Conservation (phyloP, 768 basidiomycete genomes). For the Peribolospora kevripleyi region DNA sequence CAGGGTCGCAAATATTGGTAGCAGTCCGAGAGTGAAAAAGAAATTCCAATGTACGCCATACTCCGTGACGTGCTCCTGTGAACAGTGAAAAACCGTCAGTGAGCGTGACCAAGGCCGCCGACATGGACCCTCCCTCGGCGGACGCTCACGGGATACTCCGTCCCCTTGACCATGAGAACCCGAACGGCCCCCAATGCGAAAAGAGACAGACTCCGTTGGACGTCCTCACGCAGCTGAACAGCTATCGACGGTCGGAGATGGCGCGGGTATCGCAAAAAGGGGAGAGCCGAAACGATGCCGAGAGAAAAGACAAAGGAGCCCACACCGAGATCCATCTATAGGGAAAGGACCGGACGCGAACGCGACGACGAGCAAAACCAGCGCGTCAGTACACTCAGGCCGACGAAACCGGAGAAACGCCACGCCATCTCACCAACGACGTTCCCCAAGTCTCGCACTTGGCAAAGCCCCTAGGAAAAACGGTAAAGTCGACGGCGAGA, state of each 20-base stretch:
- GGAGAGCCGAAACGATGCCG: constrained; percentile 70
- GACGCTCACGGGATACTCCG: constrained; percentile 65
- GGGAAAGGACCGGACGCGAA: not conserved
- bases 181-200: constrained; percentile 49
- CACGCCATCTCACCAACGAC: constrained; percentile 40
- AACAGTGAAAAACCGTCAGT: not conserved
- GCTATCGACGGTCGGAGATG: constrained; percentile 19
- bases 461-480: constrained; percentile 65
- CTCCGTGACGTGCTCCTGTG: constrained; percentile 77
- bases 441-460: constrained; percentile 90
- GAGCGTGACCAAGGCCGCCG: not conserved
- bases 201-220: constrained; percentile 41
- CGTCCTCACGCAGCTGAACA: not conserved
- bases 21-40: constrained; percentile 67
- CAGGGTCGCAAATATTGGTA: constrained; percentile 35
- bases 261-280: constrained; percentile 39
- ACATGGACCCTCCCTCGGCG: not conserved
- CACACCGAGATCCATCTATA: constrained; percentile 89
- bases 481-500: constrained; percentile 80
- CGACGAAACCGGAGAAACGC: not conserved
- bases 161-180: constrained; percentile 67
- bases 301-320: constrained; percentile 95
- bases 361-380: no score
- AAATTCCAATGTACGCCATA: constrained; percentile 98
- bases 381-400: not conserved